phyloP scores from a whole-genome alignment of 805 yeast genomes.

The Yamadazyma sp. region DNA sequence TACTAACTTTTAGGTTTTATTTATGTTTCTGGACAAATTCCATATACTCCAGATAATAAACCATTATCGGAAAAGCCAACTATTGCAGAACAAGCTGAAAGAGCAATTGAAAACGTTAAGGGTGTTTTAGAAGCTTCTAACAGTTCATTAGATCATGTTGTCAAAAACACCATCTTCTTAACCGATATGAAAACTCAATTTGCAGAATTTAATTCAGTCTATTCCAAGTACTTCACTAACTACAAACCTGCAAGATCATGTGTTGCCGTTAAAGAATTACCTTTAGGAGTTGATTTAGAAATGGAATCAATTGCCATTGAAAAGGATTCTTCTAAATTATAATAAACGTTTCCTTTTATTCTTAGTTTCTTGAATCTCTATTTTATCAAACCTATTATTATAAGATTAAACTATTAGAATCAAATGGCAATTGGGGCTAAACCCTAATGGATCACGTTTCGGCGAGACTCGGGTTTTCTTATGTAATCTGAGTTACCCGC shows the following conservation, averaged over 20 bases:
- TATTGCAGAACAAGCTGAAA: conserved; percentile 75
- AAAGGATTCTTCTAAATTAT: conserved; percentile 31
- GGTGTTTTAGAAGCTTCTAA: conserved; percentile 81
- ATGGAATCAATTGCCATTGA: conserved; percentile 91
- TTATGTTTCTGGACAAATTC: conserved; percentile 94
- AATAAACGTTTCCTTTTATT: too few relatives aligned
- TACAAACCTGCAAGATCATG: conserved; percentile 97
- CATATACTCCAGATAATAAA: conserved; percentile 78
- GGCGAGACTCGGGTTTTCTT: too few relatives aligned
- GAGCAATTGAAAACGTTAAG: conserved; percentile 62
- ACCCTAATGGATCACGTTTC: too few relatives aligned
- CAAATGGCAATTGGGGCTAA: too few relatives aligned
- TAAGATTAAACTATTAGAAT: too few relatives aligned
- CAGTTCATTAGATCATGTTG: conserved; percentile 77
- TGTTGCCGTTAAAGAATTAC: conserved; percentile 90
- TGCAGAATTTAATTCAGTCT: conserved; percentile 80
- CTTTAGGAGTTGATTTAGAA: conserved; percentile 84
- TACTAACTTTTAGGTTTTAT: conserved; percentile 55
- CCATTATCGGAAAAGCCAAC: conserved; percentile 66
- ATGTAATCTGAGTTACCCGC: too few relatives aligned
- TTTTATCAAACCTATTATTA: too few relatives aligned
- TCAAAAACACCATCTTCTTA: conserved; percentile 86
- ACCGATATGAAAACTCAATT: conserved; percentile 82
- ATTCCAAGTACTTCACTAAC: conserved; percentile 67
- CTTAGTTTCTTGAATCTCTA: too few relatives aligned